Evolutionary conservation across 2,329 filamentous ascomycete species (phyloP).

Genomic region (Aspergillaceae sp.): DNA sequence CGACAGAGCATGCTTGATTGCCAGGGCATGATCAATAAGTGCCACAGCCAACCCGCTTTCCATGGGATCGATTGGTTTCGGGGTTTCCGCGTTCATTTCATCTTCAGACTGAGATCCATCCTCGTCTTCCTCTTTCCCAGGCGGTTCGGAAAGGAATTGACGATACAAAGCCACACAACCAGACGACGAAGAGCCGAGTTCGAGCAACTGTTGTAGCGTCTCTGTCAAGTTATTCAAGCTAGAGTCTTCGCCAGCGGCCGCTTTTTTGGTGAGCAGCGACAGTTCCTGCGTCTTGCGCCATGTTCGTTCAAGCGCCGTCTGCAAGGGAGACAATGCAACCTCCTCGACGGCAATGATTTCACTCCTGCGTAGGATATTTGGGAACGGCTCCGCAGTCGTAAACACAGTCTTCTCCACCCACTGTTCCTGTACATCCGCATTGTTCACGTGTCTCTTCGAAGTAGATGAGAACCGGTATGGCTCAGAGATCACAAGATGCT

Average conservation of each 20-base stretch:
- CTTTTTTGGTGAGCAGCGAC: constrained; percentile 62
- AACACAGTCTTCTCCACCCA: constrained; percentile 78
- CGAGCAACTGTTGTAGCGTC: constrained; percentile 67
- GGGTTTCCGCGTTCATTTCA: constrained; percentile 44
- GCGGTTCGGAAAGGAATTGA: constrained; percentile 54
- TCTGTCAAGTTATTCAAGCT: constrained; percentile 62
- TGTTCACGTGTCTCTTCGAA: constrained; percentile 59
- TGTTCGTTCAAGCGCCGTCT: constrained; percentile 85
- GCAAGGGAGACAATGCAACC: constrained; percentile 61
- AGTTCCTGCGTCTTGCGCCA: constrained; percentile 86
- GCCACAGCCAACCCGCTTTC: constrained; percentile 77
- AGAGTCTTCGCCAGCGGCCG: constrained; percentile 63
- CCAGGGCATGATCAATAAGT: constrained; percentile 78
- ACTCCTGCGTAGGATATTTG: constrained; percentile 79
- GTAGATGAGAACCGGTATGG: constrained; percentile 74
- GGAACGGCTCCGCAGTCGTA: constrained; percentile 76
- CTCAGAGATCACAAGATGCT: constrained; percentile 71
- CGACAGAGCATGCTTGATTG: constrained; percentile 71
- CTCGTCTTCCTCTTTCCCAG: constrained; percentile 23
- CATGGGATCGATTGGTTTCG: constrained; percentile 45
- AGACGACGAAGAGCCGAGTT: constrained; percentile 63
- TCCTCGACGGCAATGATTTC: constrained; percentile 67
- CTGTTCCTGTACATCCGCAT: constrained; percentile 60
- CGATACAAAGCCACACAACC: constrained; percentile 72
- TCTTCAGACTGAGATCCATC: constrained; percentile 33